These are phyloP conservation scores for Xylariaceae sp. DNA, from an alignment of 2,329 filamentous ascomycete species.

Conservation along the genomic window DNA sequence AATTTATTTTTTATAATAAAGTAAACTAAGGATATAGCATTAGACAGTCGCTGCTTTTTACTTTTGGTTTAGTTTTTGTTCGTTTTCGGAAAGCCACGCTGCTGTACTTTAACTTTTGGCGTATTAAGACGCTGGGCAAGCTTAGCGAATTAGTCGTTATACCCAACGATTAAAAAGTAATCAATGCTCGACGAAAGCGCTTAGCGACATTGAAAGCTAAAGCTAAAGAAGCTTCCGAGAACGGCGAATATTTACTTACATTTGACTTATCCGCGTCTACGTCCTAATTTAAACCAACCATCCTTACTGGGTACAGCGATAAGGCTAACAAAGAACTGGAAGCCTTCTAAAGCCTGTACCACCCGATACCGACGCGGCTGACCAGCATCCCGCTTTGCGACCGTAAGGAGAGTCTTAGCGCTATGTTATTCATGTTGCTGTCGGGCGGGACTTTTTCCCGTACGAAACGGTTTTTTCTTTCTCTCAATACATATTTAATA, in stretches of 20 bases:
- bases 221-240: constrained; percentile 42
- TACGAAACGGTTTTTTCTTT: no score
- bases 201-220: constrained; percentile 49
- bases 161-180: constrained; percentile 54
- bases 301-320: not conserved
- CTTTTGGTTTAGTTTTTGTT: constrained; percentile 39
- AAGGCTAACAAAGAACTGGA: constrained; percentile 38
- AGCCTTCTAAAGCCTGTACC: constrained; percentile 58
- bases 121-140: constrained; percentile 69
- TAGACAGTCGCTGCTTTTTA: constrained; percentile 6
- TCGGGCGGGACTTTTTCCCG: constrained; percentile 74
- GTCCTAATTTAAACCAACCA: not conserved
- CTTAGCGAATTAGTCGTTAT: constrained; percentile 70
- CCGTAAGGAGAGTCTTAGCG: constrained; percentile 69
- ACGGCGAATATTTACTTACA: constrained; percentile 49
- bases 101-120: constrained; percentile 78
- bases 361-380: constrained; percentile 59
- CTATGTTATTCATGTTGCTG: constrained; percentile 71
- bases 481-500: no score
- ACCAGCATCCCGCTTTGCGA: constrained; percentile 63
- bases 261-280: constrained; percentile 38
- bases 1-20: not conserved
- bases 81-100: constrained; percentile 61
- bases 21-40: constrained; percentile 1
- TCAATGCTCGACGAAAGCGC: constrained; percentile 53